phyloP scores from a whole-genome alignment of 371 early-diverging fungal species.

The Rhizopus arrhizus region DNA sequence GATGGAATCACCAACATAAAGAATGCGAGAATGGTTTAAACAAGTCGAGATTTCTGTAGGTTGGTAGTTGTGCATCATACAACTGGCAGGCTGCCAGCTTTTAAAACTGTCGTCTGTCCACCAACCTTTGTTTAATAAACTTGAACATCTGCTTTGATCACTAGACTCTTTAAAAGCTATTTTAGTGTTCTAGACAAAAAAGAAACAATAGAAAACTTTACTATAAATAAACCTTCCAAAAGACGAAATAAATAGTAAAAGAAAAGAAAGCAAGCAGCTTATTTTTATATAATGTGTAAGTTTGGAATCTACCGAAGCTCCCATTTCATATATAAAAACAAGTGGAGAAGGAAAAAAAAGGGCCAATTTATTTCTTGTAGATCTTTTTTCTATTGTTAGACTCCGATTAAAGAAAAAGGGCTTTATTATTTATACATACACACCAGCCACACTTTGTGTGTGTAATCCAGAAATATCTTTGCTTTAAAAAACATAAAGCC shows the following conservation, averaged over 20 bases:
- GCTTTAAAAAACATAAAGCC: too few species aligned
- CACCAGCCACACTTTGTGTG: too few species aligned
- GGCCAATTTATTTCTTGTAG: not conserved
- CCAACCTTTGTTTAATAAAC: slow-evolving; percentile 54
- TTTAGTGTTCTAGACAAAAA: not conserved
- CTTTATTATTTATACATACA: too few species aligned
- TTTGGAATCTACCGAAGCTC: slow-evolving; percentile 3
- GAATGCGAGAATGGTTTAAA: slow-evolving; percentile 45
- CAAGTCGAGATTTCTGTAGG: slow-evolving; percentile 49
- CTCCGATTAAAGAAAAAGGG: not conserved
- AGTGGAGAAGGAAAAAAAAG: not conserved
- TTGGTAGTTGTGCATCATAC: slow-evolving; percentile 61
- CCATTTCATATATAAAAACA: slow-evolving; percentile 2
- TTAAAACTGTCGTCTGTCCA: slow-evolving; percentile 41
- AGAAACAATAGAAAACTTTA: not conserved
- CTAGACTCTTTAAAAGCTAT: slow-evolving; percentile 29
- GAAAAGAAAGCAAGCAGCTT: not conserved
- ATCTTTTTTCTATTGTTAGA: not conserved
- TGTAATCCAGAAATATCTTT: too few species aligned
- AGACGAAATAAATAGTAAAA: slow-evolving; percentile 3
- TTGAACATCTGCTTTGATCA: slow-evolving; percentile 48
- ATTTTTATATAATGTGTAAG: slow-evolving; percentile 4
- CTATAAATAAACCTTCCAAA: slow-evolving; percentile 7
- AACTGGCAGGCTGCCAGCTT: slow-evolving; percentile 66
- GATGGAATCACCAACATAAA: slow-evolving; percentile 56